Conservation (phyloP, 306 rosid genomes). For the Cucurbita maxima region DNA sequence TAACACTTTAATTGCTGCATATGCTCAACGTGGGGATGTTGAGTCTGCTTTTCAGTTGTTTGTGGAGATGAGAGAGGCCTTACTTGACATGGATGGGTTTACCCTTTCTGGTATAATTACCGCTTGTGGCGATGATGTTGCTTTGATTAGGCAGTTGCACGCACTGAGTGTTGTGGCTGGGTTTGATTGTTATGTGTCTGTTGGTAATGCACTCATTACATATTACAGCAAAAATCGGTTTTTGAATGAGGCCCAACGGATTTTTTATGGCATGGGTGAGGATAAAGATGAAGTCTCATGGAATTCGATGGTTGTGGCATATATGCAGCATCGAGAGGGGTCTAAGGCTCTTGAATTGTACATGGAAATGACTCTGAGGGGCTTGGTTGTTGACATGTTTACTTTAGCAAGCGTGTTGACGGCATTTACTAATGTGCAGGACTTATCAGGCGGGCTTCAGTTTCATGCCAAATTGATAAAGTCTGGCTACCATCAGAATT, state of each 20-base stretch:
- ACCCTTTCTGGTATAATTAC: constrained; percentile 41
- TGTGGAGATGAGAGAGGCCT: constrained; percentile 22
- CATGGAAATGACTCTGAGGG: constrained; percentile 42
- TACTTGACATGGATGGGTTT: constrained; percentile 44
- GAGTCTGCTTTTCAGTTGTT: constrained; percentile 29
- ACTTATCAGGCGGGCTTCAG: constrained; percentile 60
- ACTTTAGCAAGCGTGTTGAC: constrained; percentile 68
- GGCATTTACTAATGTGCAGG: constrained; percentile 19
- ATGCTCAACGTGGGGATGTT: constrained; percentile 37
- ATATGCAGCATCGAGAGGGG: constrained; percentile 52
- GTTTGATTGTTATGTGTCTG: constrained; percentile 43
- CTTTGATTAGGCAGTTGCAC: constrained; percentile 40
- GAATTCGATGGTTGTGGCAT: constrained; percentile 41
- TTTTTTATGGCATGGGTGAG: neutral
- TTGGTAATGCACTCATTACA: constrained; percentile 38
- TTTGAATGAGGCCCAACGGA: constrained; percentile 57
- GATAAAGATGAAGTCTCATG: constrained; percentile 1
- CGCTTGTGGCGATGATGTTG: constrained; percentile 20
- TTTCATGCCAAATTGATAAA: constrained; percentile 20
- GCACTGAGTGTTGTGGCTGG: constrained; percentile 27
- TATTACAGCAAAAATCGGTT: constrained; percentile 32
- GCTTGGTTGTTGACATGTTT: constrained; percentile 50
- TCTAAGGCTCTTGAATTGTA: constrained; percentile 27
- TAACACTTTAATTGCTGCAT: constrained; percentile 38
- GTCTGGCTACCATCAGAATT: constrained; percentile 56